Base-by-base conservation (phyloP, 1,139 yeast species). In the Scheffersomyces segobiensis region DNA sequence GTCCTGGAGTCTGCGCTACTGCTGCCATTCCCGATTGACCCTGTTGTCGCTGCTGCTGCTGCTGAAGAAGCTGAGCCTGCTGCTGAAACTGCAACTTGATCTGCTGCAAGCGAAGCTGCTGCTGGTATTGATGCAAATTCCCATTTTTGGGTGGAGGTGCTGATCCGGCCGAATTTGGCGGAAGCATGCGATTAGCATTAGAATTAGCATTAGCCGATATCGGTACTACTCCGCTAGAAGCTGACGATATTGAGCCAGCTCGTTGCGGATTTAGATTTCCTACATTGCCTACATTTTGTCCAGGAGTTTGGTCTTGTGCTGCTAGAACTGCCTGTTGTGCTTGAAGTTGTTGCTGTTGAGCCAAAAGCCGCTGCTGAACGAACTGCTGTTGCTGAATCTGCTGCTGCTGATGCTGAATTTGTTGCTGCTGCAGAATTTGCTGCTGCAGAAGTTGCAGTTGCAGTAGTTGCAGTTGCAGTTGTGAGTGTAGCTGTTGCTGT, bases 11-110 rank as follows among this genome's bases (percentile, higher is more conserved):
- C 12, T n/a, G 48, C 8, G 24, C 53, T n/a, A 52, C 53, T n/a
- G 42, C 7, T n/a, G n/a, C 19, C 21, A 39, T 22, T 5, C 48
- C 26, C 5, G 46, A 12, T 26, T 26, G 47, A 1, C 42, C 53
- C 5, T 18, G n/a, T 17, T 51, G 52, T 18, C 42, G 22, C n/a
- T 22, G 22, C 20, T 26, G 53, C 26, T 39, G 20, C 26, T 53
- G 55, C 42, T 32, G 42, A 18, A 39, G 54, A 61, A 56, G 52
- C 26, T 59, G 65, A 18, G 54, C 55, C 64, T 61, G 69, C 22
- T 65, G 63, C 56, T 68, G 71, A 52, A 59, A 61, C 59, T 63
- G 69, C 53, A 65, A 53, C 52, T 65, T 67, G 63, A 62, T 64
- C 54, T 65, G 71, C 50, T 62, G 66, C 32, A 62, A 56, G 1